A percentile compares a stretch with the other conserved stretches of the same genome.
phyloP scores from a whole-genome alignment of 1,284 basidiomycete genomes.

The Cystobasidium pallidum region DNA sequence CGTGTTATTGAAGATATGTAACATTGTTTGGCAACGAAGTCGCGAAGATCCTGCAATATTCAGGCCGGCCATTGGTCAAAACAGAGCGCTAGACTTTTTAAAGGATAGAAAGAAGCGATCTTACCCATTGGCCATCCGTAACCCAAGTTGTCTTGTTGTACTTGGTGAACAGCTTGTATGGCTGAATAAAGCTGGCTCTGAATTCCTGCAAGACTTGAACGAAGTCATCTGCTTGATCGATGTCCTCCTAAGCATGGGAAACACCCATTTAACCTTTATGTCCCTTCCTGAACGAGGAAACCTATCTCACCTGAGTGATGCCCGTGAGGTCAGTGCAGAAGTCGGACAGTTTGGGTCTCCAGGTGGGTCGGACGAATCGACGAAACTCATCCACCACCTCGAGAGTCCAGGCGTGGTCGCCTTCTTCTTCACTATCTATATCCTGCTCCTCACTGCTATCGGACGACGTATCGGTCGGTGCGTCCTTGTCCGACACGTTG shows the following conservation, averaged over 20 bases:
- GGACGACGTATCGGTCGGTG: background rate
- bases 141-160: conserved; percentile 59
- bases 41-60: conserved; percentile 66
- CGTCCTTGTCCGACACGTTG: background rate
- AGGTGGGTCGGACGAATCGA: conserved; percentile 83
- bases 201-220: conserved; percentile 69
- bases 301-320: conserved; percentile 74
- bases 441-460: conserved; percentile 60
- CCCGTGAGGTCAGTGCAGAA: conserved; percentile 89
- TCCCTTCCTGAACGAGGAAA: background rate
- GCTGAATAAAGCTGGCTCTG: conserved; percentile 66
- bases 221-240: conserved; percentile 77
- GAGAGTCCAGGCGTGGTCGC: conserved; percentile 57
- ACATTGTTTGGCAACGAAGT: conserved; percentile 74
- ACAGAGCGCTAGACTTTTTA: conserved; percentile 42
- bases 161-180: conserved; percentile 57
- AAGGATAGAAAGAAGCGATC: conserved; percentile 40
- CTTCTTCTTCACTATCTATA: conserved; percentile 55
- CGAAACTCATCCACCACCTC: conserved; percentile 78
- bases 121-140: conserved; percentile 60
- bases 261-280: conserved; percentile 3
- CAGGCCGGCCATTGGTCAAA: background rate
- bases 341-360: conserved; percentile 74
- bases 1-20: conserved; percentile 73
- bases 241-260: conserved; percentile 65